Percentiles rank a stretch among this genome's conserved stretches.
Conservation (phyloP, 83 land plant species). For the Thuja plicata region DNA sequence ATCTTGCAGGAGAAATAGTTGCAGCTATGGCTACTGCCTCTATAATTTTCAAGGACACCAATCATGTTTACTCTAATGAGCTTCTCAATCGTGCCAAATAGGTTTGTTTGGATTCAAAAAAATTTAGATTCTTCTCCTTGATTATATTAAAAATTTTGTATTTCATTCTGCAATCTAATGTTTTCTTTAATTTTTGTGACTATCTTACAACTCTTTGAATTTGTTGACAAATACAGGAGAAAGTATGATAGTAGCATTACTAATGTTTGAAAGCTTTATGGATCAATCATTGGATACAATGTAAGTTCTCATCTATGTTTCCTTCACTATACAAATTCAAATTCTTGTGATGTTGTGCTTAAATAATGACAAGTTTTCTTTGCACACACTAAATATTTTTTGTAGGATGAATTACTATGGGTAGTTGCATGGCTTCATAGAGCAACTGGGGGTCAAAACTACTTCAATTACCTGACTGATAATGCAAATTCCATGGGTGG, state of each 20-base stretch:
- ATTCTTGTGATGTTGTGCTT: not conserved
- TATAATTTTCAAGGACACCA: too few relatives aligned
- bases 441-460: constrained; percentile 53
- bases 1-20: too few relatives aligned
- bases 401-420: constrained; percentile 82
- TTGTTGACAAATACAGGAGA: constrained; percentile 18
- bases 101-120: constrained; percentile 8
- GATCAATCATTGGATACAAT: constrained; percentile 28
- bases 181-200: too few relatives aligned
- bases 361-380: not conserved
- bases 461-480: constrained; percentile 39
- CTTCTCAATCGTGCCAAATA: constrained; percentile 33
- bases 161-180: not conserved
- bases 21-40: too few relatives aligned
- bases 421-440: constrained; percentile 78
- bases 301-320: constrained; percentile 5
- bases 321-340: not conserved
- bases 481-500: too few relatives aligned
- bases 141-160: not conserved
- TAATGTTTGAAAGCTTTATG: constrained; percentile 22
- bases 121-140: not conserved
- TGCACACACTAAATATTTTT: not conserved
- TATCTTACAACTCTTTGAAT: not conserved
- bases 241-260: constrained; percentile 30
- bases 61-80: constrained; percentile 34